Percentiles rank a stretch among this genome's conserved stretches.
Evolutionary conservation across 2,329 filamentous ascomycete genomes (phyloP).

Genomic region (Chaetomium sp.): DNA sequence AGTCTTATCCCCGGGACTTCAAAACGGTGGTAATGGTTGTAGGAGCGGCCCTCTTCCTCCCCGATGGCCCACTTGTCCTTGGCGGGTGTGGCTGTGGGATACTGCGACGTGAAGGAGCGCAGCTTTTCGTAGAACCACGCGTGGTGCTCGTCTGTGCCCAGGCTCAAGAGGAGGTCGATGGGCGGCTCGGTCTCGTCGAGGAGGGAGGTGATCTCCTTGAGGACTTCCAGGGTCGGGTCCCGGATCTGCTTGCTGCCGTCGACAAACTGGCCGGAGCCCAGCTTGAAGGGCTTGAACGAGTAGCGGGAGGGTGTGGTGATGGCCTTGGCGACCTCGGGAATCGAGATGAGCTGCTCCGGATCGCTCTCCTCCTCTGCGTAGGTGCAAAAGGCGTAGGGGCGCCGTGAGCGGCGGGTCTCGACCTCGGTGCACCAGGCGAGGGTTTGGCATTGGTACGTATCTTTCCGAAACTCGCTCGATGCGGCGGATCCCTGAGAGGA

Average conservation of each 20-base stretch:
- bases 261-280: conserved; percentile 34
- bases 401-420: conserved; percentile 25
- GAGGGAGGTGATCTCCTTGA: conserved; percentile 33
- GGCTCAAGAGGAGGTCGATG: conserved; percentile 33
- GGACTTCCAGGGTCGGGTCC: conserved; percentile 33
- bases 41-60: conserved; percentile 27
- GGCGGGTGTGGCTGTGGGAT: background rate
- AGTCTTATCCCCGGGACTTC: conserved; percentile 32
- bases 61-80: conserved; percentile 19
- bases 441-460: conserved; percentile 34
- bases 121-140: conserved; percentile 35
- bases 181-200: conserved; percentile 28
- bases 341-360: conserved; percentile 27
- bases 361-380: conserved; percentile 33
- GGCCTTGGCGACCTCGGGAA: conserved; percentile 36
- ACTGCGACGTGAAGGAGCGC: conserved; percentile 5
- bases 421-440: conserved; percentile 36
- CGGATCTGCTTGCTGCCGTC: conserved; percentile 36
- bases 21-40: conserved; percentile 34
- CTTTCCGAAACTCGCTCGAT: conserved; percentile 30
- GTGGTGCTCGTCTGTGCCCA: conserved; percentile 35
- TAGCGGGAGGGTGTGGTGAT: conserved; percentile 33
- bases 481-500: conserved; percentile 23
- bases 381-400: conserved; percentile 35
- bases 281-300: conserved; percentile 36